Conservation (phyloP, 768 basidiomycete genomes). For the Coprinopsis cinerea region DNA sequence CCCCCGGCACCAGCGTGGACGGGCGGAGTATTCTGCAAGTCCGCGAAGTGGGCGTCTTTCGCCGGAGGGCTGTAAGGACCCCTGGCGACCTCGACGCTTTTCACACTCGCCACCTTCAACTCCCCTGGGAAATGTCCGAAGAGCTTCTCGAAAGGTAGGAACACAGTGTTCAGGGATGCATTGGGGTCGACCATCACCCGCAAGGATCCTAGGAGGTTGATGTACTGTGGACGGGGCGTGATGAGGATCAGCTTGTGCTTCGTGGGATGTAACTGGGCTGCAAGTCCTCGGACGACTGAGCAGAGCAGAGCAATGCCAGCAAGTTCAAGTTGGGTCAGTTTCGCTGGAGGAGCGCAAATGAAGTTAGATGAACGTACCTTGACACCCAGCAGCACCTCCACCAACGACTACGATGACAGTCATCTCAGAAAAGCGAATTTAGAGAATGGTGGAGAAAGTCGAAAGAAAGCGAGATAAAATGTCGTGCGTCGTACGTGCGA, state of each 20-base stretch:
- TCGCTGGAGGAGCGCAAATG: too few relatives aligned
- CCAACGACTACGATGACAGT: constrained; percentile 5
- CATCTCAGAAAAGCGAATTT: not conserved
- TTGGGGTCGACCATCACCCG: constrained; percentile 42
- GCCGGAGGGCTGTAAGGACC: too few relatives aligned
- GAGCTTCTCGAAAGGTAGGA: constrained; percentile 18
- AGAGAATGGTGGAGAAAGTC: not conserved
- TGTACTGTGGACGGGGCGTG: constrained; percentile 38
- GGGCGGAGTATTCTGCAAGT: too few relatives aligned
- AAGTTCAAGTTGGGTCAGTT: not conserved
- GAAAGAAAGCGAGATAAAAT: not conserved
- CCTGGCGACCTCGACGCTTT: constrained; percentile 20
- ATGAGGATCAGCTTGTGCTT: constrained; percentile 48
- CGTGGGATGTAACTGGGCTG: constrained; percentile 19
- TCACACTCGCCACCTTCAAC: constrained; percentile 31
- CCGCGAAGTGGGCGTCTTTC: too few relatives aligned
- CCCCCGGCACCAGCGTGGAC: too few relatives aligned
- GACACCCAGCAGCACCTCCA: constrained; percentile 7
- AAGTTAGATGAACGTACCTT: not conserved
- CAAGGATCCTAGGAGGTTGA: constrained; percentile 41
- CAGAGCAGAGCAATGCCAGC: not conserved
- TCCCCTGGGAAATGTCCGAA: constrained; percentile 24
- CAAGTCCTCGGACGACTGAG: constrained; percentile 3
- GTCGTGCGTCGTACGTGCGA: too few relatives aligned
- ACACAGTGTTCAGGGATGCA: constrained; percentile 23